Base-by-base conservation (phyloP, 768 basidiomycete genomes). In the Bullera alba region DNA sequence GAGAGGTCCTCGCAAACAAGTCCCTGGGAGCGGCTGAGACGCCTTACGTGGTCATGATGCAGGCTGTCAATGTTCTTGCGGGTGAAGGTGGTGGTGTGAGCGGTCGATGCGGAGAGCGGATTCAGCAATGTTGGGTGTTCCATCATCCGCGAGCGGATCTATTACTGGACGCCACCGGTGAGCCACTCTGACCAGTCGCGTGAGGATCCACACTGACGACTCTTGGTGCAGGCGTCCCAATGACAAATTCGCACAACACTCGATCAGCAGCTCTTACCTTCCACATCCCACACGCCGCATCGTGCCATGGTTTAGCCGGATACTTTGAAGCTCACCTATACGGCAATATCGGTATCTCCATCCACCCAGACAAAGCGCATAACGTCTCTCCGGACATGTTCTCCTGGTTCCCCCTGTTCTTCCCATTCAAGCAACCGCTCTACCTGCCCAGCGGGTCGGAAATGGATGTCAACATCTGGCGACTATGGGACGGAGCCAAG, bases 31-130 rank as follows among this genome's bases (percentile, higher is more conserved):
- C 82, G 22, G 70, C 86, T 51, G 95, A 99, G 74, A 96, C 91
- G 27, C 93, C 95, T 0, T 97, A 97, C 62, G 95, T 99, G 16
- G 95, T 97, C 54, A 93, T 97, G 92, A 89, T 99, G 71, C 84
- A 88, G 65, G 87, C 89, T 7, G 86, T 89, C 54, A 92, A 90
- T 57, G 79, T 91, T 51, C 77, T 99, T 35, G 88, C 86, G 50
- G 90, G 83, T 6, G 77, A 86, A 42, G 80, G 84, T 38, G 79
- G 79, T 25, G 79, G 80, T 35, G 59, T 76, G 29, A 65, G 58
- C 29, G 82, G 81, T 16, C 78, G 80, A 39, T 90, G 87, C 74
- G 90, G 91, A 14, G 78, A 83, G 1, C 81, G 81, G 57, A 78
- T 95, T 29, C 95, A 97, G 71, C 86, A 90, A 61, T 97, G 93